Percentiles rank a stretch among this genome's conserved stretches.
These are phyloP conservation scores for Elaeagnus macrophylla DNA, from an alignment of 306 rosid species.

Conservation along the genomic window DNA sequence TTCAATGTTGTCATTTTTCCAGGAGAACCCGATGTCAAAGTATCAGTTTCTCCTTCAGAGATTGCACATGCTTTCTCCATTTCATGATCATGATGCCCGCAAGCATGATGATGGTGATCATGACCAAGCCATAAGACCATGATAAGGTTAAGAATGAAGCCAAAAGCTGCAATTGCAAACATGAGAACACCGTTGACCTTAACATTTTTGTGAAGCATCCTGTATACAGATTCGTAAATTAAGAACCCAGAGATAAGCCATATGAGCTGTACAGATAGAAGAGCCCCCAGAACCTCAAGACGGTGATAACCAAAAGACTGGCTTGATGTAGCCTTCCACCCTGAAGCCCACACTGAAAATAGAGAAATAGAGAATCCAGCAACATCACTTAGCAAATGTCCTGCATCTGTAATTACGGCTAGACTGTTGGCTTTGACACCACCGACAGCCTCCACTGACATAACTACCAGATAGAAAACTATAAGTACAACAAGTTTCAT, in stretches of 20 bases:
- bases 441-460: conserved; percentile 66
- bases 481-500: conserved; percentile 57
- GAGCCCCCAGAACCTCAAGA: conserved; percentile 87
- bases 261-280: conserved; percentile 72
- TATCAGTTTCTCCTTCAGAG: conserved; percentile 39
- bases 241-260: conserved; percentile 77
- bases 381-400: conserved; percentile 78
- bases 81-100: conserved; percentile 30
- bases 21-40: conserved; percentile 30
- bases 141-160: conserved; percentile 55
- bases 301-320: conserved; percentile 79
- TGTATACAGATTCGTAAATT: conserved; percentile 61
- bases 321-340: conserved; percentile 70
- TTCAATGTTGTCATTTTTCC: conserved; percentile 25
- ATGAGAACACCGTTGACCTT: conserved; percentile 67
- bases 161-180: conserved; percentile 77
- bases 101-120: conserved; percentile 19
- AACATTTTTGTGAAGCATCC: conserved; percentile 32
- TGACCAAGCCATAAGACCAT: conserved; percentile 92
- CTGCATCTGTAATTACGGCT: conserved; percentile 79
- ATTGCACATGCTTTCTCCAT: conserved; percentile 25
- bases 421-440: conserved; percentile 84
- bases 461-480: conserved; percentile 47
- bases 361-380: conserved; percentile 73
- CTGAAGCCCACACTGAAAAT: conserved; percentile 74